A percentile compares a stretch with the other conserved stretches of the same genome.
Evolutionary conservation across 2,329 filamentous ascomycete species (phyloP).

Genomic region (Cladorrhinum sp.): DNA sequence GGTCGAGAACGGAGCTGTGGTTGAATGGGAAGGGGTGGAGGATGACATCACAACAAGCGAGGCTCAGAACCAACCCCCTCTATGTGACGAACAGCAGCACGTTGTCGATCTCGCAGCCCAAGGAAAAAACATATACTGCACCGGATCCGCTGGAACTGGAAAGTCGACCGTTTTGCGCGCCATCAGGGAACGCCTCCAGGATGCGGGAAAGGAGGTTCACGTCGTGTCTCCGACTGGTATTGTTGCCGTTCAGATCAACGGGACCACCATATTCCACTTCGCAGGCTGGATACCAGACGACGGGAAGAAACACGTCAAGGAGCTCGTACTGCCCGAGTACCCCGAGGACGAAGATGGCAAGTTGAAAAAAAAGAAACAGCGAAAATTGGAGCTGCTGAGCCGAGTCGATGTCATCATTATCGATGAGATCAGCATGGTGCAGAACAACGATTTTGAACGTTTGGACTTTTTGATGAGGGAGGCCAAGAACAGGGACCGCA

Average conservation of each 20-base stretch:
- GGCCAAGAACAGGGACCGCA: conserved; percentile 24
- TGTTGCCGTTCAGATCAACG: conserved; percentile 55
- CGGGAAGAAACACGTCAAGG: conserved; percentile 40
- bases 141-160: conserved; percentile 59
- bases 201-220: conserved; percentile 38
- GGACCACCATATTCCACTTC: conserved; percentile 55
- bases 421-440: conserved; percentile 66
- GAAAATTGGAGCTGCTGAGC: conserved; percentile 38
- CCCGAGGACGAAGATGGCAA: too few relatives aligned
- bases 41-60: neutral
- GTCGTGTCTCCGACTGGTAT: conserved; percentile 59
- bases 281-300: conserved; percentile 52
- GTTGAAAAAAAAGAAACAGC: too few relatives aligned
- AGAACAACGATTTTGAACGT: conserved; percentile 51
- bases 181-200: conserved; percentile 40
- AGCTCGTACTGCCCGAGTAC: conserved; percentile 28
- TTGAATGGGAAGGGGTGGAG: neutral
- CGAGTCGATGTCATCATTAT: conserved; percentile 56
- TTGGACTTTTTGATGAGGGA: conserved; percentile 47
- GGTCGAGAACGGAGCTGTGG: too few relatives aligned
- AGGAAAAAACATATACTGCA: conserved; percentile 60
- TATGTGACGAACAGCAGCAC: conserved; percentile 46
- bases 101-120: conserved; percentile 51
- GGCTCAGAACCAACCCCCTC: conserved; percentile 14
- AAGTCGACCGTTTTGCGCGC: conserved; percentile 55